Percentiles rank a stretch among this genome's conserved stretches.
These are phyloP conservation scores for Microsporum ferrugineum DNA, from an alignment of 2,329 filamentous ascomycete species.

Conservation along the genomic window DNA sequence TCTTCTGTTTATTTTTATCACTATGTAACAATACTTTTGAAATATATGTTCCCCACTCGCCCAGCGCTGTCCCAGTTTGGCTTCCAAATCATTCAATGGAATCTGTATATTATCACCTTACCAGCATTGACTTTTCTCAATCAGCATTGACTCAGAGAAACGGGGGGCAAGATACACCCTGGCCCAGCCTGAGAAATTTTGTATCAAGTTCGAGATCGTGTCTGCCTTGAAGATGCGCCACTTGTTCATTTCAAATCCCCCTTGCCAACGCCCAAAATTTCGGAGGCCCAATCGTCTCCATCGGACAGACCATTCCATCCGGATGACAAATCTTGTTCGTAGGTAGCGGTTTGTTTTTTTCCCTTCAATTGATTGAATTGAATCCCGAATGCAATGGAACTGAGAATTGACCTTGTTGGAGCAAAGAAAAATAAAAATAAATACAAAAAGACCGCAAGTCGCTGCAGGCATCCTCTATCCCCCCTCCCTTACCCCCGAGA, in stretches of 20 bases:
- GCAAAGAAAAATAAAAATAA: no score
- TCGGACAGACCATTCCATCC: not conserved
- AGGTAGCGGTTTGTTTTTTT: not conserved
- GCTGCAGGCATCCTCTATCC: not conserved
- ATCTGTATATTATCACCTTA: not conserved
- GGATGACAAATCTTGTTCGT: not conserved
- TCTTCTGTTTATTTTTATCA: not conserved
- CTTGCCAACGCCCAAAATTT: not conserved
- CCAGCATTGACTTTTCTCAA: not conserved
- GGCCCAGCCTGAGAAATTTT: not conserved
- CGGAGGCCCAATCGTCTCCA: not conserved
- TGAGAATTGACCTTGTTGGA: not conserved
- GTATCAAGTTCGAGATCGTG: not conserved
- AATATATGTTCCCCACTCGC: not conserved
- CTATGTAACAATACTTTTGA: not conserved
- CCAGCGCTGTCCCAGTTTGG: not conserved
- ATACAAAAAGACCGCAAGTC: no score
- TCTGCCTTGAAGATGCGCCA: constrained; percentile 1
- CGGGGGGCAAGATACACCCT: not conserved
- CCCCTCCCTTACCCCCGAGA: not conserved
- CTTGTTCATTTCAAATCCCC: not conserved
- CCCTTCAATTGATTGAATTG: not conserved
- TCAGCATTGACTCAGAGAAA: not conserved
- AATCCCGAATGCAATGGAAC: not conserved
- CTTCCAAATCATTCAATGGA: not conserved